Conservation (phyloP, 306 rosid genomes). For the Medicago arabica region DNA sequence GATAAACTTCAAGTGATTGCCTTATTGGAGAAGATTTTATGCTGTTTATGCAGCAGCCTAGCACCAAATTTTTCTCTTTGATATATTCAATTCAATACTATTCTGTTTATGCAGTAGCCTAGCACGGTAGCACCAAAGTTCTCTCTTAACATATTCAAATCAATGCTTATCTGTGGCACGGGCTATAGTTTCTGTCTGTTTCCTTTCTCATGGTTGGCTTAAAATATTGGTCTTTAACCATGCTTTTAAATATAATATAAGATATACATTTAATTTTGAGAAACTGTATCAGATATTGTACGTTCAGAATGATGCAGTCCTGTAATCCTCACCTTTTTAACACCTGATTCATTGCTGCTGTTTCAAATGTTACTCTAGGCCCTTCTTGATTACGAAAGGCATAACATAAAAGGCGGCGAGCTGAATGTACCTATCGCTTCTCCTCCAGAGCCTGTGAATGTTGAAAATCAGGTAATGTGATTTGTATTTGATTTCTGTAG, state of each 20-base stretch:
- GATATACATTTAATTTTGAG: conserved; percentile 19
- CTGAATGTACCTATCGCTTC: conserved; percentile 74
- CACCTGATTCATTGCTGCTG: conserved; percentile 26
- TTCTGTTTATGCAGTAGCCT: conserved; percentile 5
- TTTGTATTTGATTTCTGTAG: conserved; percentile 30
- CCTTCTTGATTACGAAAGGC: conserved; percentile 95
- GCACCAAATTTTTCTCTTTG: too few relatives aligned
- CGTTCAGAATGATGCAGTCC: conserved; percentile 20
- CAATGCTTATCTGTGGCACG: conserved; percentile 4
- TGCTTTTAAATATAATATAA: conserved; percentile 12
- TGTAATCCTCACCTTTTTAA: conserved; percentile 7
- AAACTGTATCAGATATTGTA: conserved; percentile 29
- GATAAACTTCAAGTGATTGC: conserved; percentile 6
- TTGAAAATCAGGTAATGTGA: conserved; percentile 75
- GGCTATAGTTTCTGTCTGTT: conserved; percentile 33
- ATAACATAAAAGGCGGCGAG: conserved; percentile 75
- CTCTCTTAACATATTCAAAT: not conserved
- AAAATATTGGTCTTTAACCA: conserved; percentile 1
- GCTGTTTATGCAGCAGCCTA: not conserved
- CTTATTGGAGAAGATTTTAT: conserved; percentile 16
- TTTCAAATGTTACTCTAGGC: conserved; percentile 64
- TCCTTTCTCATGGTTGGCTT: conserved; percentile 31
- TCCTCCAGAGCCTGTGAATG: conserved; percentile 68
- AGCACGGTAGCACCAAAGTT: not conserved
- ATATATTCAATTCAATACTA: too few relatives aligned